Evolutionary conservation across 805 yeast genomes (phyloP), one percentile per base, ranked within the genome.

Genomic region (Candida boidinii): DNA sequence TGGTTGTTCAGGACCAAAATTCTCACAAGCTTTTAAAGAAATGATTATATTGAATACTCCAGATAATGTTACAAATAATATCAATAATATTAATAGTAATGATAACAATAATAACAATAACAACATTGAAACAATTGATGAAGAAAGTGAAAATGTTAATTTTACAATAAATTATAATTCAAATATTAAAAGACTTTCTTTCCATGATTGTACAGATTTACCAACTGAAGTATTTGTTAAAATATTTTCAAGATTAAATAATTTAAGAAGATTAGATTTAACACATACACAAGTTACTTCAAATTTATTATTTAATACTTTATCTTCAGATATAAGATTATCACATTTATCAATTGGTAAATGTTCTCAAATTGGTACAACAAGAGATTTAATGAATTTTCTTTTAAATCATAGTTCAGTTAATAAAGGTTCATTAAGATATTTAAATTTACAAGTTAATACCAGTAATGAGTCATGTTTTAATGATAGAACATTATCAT

Each of bases 121-220:
- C n/a, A n/a, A n/a, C n/a, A n/a, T n/a, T n/a, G n/a, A n/a, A n/a
- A n/a, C n/a, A n/a, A n/a, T n/a, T n/a, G n/a, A n/a, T n/a, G n/a
- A n/a, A n/a, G n/a, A n/a, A n/a, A n/a, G n/a, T n/a, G n/a, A n/a
- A n/a, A n/a, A n/a, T n/a, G n/a, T n/a, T n/a, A n/a, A n/a, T n/a
- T n/a, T n/a, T n/a, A n/a, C n/a, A n/a, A 33, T 30, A 15, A 48
- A 37, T 36, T 43, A 34, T 17, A 51, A 37, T 33, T 36, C 43
- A 18, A 46, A 45, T 23, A 43, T 60, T 41, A 48, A 69, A 45
- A 64, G 72, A 37, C 46, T 88, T 9, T 84, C 94, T 0, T 73
- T 88, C 48, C 95, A 87, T 56, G 95, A 86, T 48, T 88, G 96
- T 53, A 78, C 92, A 2, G 85, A 83, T 42, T 61, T 87, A 24